Percentiles rank a stretch among this genome's conserved stretches.
Conservation (phyloP, 2,329 filamentous ascomycete genomes). For the Diaporthe ilicicola region DNA sequence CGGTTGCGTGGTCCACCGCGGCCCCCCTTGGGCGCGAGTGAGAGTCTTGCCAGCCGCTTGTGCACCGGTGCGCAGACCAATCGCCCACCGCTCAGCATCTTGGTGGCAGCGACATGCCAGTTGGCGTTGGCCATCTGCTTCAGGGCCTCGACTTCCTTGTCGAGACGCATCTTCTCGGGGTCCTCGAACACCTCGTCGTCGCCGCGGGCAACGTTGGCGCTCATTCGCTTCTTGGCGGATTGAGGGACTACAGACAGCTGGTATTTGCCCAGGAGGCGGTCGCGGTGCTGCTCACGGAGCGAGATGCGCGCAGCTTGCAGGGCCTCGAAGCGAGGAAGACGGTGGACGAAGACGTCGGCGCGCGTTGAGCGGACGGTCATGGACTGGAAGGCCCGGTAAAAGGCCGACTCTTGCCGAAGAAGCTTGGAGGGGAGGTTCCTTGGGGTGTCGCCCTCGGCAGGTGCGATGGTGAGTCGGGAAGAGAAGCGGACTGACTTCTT, state of each 20-base stretch:
- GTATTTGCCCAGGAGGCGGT: constrained; percentile 86
- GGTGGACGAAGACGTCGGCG: constrained; percentile 84
- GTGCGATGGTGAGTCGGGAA: constrained; percentile 52
- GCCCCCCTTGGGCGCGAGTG: constrained; percentile 52
- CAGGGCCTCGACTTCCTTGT: constrained; percentile 84
- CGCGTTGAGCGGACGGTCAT: constrained; percentile 71
- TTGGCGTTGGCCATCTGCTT: constrained; percentile 71
- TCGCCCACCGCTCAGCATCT: constrained; percentile 69
- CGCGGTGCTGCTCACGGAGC: constrained; percentile 75
- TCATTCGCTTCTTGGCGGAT: constrained; percentile 76
- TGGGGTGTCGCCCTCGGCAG: constrained; percentile 50
- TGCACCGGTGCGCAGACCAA: constrained; percentile 71
- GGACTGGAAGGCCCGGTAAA: constrained; percentile 87
- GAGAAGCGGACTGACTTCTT: constrained; percentile 85
- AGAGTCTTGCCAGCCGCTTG: constrained; percentile 66
- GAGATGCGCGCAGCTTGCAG: constrained; percentile 84
- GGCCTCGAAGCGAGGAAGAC: constrained; percentile 85
- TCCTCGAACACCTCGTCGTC: constrained; percentile 72
- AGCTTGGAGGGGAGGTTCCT: constrained; percentile 62
- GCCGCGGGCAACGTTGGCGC: constrained; percentile 76
- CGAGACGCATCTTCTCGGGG: constrained; percentile 68
- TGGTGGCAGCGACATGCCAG: constrained; percentile 70
- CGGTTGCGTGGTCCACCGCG: constrained; percentile 43
- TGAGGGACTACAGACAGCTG: constrained; percentile 76
- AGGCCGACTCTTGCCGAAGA: constrained; percentile 74